Conservation (phyloP, 2,329 filamentous ascomycete genomes). For the Cladosporium sp. region DNA sequence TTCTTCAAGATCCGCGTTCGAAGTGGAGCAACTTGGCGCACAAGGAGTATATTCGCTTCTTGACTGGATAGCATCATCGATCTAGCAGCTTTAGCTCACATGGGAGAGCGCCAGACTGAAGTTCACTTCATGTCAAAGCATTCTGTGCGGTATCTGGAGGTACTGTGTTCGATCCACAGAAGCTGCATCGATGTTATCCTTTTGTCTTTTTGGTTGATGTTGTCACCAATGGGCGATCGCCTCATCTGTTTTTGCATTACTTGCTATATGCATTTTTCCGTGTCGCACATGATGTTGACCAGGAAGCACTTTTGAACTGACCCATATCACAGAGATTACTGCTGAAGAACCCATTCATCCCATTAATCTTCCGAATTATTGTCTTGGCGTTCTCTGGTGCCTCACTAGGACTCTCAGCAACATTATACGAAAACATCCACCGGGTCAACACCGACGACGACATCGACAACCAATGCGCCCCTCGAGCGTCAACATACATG, state of each 20-base stretch:
- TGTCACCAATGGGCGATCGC: not conserved
- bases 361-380: constrained; percentile 74
- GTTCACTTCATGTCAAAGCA: constrained; percentile 19
- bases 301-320: constrained; percentile 6
- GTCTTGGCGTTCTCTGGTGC: constrained; percentile 80
- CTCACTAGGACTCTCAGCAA: constrained; percentile 72
- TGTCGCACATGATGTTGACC: too few species aligned
- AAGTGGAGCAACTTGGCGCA: constrained; percentile 6
- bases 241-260: constrained; percentile 3
- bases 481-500: constrained; percentile 69
- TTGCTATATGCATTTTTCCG: not conserved
- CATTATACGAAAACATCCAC: constrained; percentile 57
- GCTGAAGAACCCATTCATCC: constrained; percentile 78
- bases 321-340: constrained; percentile 49
- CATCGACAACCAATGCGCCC: constrained; percentile 34
- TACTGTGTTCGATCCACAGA: constrained; percentile 37
- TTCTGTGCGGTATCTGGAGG: constrained; percentile 34
- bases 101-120: constrained; percentile 37
- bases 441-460: constrained; percentile 34
- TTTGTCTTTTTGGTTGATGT: not conserved
- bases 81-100: constrained; percentile 33
- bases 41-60: not conserved
- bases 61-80: constrained; percentile 2
- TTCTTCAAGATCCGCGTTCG: not conserved
- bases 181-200: constrained; percentile 22